phyloP scores from a whole-genome alignment of 306 rosid genomes.

The Potentilla sterilis region DNA sequence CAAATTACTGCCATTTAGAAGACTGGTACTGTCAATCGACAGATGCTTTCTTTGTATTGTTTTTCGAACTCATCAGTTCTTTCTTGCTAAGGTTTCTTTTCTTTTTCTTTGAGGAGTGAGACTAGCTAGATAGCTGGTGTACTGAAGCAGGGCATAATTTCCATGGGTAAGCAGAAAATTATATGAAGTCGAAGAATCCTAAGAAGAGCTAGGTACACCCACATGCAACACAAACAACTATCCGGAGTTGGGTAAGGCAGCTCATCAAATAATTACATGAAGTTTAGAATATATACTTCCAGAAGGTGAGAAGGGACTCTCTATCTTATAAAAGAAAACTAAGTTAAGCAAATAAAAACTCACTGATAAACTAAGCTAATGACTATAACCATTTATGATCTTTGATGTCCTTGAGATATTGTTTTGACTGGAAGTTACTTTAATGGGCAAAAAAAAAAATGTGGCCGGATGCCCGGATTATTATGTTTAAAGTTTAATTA shows the following conservation, averaged over 20 bases:
- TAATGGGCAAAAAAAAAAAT: too few species aligned
- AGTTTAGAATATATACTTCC: not conserved
- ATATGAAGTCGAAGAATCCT: not conserved
- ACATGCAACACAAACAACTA: not conserved
- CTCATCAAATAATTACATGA: too few species aligned
- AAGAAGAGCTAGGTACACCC: not conserved
- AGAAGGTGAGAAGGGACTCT: not conserved
- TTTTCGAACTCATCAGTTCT: too few species aligned
- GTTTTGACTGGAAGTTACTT: not conserved
- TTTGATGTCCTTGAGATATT: not conserved
- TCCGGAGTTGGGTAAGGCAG: not conserved
- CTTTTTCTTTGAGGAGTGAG: not conserved
- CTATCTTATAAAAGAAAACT: too few species aligned
- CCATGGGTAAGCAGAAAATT: not conserved
- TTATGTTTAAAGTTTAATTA: not conserved
- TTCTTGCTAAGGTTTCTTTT: slow-evolving; percentile 4
- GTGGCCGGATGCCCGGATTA: not conserved
- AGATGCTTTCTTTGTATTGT: slow-evolving; percentile 1
- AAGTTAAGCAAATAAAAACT: too few species aligned
- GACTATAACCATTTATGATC: not conserved
- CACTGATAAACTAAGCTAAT: not conserved
- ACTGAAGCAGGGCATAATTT: too few species aligned
- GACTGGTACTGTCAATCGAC: not conserved
- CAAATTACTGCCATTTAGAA: not conserved
- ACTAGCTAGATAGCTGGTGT: too few species aligned